phyloP scores from a whole-genome alignment of 805 yeast species.

The Citeromyces matritensis region DNA sequence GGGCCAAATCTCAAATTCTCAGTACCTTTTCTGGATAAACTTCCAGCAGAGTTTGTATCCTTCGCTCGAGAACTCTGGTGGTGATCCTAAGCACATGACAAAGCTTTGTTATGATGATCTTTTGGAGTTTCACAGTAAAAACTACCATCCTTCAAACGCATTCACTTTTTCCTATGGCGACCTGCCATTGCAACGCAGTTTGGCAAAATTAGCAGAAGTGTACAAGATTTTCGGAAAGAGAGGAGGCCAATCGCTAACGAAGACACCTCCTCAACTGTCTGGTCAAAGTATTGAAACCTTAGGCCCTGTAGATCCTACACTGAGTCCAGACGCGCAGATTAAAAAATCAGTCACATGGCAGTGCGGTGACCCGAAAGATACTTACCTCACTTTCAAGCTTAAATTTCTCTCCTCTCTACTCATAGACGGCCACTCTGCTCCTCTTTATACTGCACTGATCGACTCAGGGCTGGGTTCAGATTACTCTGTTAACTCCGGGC shows the following conservation, averaged over 20 bases:
- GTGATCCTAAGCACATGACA: slow-evolving; percentile 78
- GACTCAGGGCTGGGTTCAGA: slow-evolving; percentile 81
- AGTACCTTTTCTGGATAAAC: slow-evolving; percentile 72
- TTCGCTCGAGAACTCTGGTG: slow-evolving; percentile 80
- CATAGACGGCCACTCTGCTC: slow-evolving; percentile 86
- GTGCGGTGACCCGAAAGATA: slow-evolving; percentile 58
- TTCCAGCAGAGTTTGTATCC: slow-evolving; percentile 79
- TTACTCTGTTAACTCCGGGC: slow-evolving; percentile 75
- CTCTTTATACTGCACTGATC: slow-evolving; percentile 72
- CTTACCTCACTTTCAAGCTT: slow-evolving; percentile 58
- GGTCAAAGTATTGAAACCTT: slow-evolving; percentile 18
- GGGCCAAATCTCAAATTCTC: slow-evolving; percentile 85
- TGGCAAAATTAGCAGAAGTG: slow-evolving; percentile 36
- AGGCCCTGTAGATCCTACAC: slow-evolving; percentile 79
- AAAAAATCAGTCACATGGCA: slow-evolving; percentile 84
- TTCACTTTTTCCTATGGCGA: slow-evolving; percentile 81
- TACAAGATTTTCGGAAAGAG: slow-evolving; percentile 41
- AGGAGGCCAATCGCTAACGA: slow-evolving; percentile 12
- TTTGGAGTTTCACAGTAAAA: slow-evolving; percentile 53
- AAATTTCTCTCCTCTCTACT: slow-evolving; percentile 56
- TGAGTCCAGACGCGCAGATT: slow-evolving; percentile 50
- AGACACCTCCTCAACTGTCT: slow-evolving; percentile 32
- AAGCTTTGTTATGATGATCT: slow-evolving; percentile 61
- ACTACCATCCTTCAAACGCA: slow-evolving; percentile 87
- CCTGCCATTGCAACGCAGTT: slow-evolving; percentile 45